Conservation (phyloP, 2,329 filamentous ascomycete genomes). For the Paracoccidioides lutzii region DNA sequence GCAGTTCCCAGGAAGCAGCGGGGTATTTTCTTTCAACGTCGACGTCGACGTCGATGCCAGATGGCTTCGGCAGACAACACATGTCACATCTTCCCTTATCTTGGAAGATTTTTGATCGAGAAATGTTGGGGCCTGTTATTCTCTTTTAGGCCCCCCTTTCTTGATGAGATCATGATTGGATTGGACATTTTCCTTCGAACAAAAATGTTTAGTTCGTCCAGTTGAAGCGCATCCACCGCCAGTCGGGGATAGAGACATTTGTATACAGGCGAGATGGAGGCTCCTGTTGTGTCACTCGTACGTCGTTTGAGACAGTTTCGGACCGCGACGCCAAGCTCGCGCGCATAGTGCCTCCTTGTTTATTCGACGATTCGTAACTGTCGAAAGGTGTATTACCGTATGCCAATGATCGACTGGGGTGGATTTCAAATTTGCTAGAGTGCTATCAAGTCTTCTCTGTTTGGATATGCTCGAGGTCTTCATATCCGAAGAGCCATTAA, state of each 20-base stretch:
- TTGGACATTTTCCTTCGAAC: background rate
- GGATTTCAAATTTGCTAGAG: background rate
- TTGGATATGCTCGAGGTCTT: slow-evolving; percentile 4
- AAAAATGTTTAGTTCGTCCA: slow-evolving; percentile 9
- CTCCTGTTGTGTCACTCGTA: slow-evolving; percentile 7
- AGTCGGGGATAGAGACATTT: slow-evolving; percentile 5
- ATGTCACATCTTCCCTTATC: slow-evolving; percentile 6
- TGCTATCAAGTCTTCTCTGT: slow-evolving; percentile 2
- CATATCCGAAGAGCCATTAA: slow-evolving; percentile 3
- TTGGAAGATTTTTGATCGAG: slow-evolving; percentile 10
- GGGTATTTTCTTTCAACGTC: slow-evolving; percentile 7
- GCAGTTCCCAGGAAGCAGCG: slow-evolving; percentile 9
- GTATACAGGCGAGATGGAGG: slow-evolving; percentile 12
- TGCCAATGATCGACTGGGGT: background rate
- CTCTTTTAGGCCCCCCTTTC: background rate
- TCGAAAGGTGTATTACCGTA: slow-evolving; percentile 6
- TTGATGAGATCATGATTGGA: background rate
- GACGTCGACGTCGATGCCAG: background rate
- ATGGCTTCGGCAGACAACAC: background rate
- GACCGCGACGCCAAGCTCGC: slow-evolving; percentile 2
- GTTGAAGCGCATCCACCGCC: slow-evolving; percentile 2
- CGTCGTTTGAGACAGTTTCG: slow-evolving; percentile 1
- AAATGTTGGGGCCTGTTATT: slow-evolving; percentile 7
- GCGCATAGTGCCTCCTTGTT: slow-evolving; percentile 4
- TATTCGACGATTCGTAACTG: slow-evolving; percentile 5